Evolutionary conservation across 108 stramenopile species (phyloP).

Genomic region (Pseudonitzschia multiseries): DNA sequence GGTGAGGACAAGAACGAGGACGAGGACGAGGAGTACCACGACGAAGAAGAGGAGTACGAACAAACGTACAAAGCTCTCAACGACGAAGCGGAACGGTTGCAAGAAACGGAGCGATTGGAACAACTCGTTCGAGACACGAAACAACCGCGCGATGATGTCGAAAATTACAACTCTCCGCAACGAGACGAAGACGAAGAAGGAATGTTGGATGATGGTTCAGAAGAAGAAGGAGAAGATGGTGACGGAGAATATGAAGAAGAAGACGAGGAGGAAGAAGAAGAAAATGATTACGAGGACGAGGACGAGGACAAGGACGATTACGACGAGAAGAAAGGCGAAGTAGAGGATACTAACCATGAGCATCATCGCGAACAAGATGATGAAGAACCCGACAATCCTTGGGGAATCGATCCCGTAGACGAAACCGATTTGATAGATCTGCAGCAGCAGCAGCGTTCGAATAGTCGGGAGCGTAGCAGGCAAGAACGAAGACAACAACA

Average conservation of each 20-base stretch:
- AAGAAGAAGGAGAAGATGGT: not conserved
- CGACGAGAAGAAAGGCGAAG: not conserved
- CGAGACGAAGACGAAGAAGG: not conserved
- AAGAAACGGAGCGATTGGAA: constrained; percentile 31
- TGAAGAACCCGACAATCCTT: constrained; percentile 10
- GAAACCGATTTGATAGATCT: not conserved
- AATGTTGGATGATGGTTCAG: no score
- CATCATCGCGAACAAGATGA: not conserved
- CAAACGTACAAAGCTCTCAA: constrained; percentile 1
- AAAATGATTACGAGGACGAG: not conserved
- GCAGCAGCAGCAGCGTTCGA: not conserved
- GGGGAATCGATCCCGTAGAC: not conserved
- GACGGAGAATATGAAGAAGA: not conserved
- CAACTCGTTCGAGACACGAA: constrained; percentile 18
- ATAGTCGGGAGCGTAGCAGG: not conserved
- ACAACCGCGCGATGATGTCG: not conserved
- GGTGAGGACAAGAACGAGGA: no score
- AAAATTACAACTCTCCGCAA: not conserved
- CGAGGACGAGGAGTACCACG: constrained; percentile 3
- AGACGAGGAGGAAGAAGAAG: not conserved
- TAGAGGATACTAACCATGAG: not conserved
- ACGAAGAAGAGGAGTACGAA: not conserved
- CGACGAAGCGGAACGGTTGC: constrained; percentile 17
- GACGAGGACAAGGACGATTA: not conserved
- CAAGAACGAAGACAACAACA: not conserved